Evolutionary conservation across 768 basidiomycete species (phyloP), one percentile per base, ranked within the genome.

Genomic region (Mrakia hoshinonis): DNA sequence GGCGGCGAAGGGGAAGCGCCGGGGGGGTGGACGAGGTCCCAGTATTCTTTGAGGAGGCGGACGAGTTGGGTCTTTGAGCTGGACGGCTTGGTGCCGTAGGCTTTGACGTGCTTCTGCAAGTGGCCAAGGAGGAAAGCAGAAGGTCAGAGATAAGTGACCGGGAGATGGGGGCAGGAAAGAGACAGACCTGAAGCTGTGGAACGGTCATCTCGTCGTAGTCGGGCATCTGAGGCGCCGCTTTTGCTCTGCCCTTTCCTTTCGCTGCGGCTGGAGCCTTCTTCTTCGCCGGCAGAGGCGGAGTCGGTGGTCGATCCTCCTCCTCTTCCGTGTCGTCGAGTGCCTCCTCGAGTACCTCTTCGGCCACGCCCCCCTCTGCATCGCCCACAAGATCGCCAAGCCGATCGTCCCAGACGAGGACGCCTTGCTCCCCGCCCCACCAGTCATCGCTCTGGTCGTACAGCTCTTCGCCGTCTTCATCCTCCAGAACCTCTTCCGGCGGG

Each of bases 141-240:
- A 29, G 4, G 31, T 6, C 26, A 34, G 31, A 51, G 52, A 52
- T 11, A 22, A 22, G 36, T 12, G 47, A 39, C 24, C 39, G 34
- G 54, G 9, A 0, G 58, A 61, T 4, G n/a, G 58, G 11, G 5
- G 34, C 3, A 22, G 34, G 22, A 15, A 1, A 31, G 31, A 1
- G 13, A 15, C 65, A 18, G 0, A 67, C 65, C 51, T 67, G 48
- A 6, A 67, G 48, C 11, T 68, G 39, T 24, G 54, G 38, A 3
- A 68, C 15, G 12, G 54, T 15, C 67, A 60, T 60, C 38, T 11
- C n/a, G 15, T 39, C 67, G 55, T 60, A 68, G 55, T 68, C 55
- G 13, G 67, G 67, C 67, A 68, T 47, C 3, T 9, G 12, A 4
- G 36, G 52, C 20, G 1, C 51, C 5, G 15, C 36, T 3, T 26